A percentile compares a stretch with the other conserved stretches of the same genome.
These are phyloP conservation scores for Aristolochia contorta DNA, from an alignment of 164 flowering plant genomes.

Conservation along the genomic window DNA sequence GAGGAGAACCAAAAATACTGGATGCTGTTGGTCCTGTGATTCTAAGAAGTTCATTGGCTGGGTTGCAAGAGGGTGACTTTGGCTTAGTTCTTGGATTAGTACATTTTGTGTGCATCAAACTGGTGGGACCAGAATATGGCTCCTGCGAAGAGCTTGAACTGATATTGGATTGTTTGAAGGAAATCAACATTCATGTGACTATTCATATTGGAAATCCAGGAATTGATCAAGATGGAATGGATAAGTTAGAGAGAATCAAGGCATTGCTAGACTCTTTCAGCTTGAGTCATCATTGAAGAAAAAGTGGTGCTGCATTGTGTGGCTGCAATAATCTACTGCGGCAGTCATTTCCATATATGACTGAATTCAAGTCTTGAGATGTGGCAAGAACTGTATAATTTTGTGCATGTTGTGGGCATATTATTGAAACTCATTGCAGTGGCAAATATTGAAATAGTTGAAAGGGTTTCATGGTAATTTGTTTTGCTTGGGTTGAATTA, in stretches of 20 bases:
- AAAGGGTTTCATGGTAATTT: too few relatives aligned
- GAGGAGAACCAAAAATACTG: slow-evolving; percentile 28
- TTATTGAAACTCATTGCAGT: too few relatives aligned
- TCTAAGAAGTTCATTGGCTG: slow-evolving; percentile 25
- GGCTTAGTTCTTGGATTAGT: slow-evolving; percentile 49
- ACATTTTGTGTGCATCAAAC: slow-evolving; percentile 54
- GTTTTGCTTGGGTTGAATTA: too few relatives aligned
- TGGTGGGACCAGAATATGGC: slow-evolving; percentile 28
- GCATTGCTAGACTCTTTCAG: slow-evolving; percentile 65
- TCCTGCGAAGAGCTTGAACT: slow-evolving; percentile 42
- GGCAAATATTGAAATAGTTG: too few relatives aligned
- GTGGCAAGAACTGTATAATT: too few relatives aligned
- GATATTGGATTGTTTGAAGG: slow-evolving; percentile 42
- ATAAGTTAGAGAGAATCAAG: slow-evolving; percentile 29
- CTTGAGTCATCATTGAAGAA: slow-evolving; percentile 16
- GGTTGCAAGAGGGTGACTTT: slow-evolving; percentile 44
- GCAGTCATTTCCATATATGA: too few relatives aligned
- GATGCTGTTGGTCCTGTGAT: slow-evolving; percentile 61
- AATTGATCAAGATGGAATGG: slow-evolving; percentile 19
- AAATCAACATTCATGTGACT: slow-evolving; percentile 39
- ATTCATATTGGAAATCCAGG: slow-evolving; percentile 23
- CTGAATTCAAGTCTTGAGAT: too few relatives aligned
- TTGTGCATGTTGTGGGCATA: too few relatives aligned
- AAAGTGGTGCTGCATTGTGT: neutral
- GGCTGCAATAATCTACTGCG: too few relatives aligned